Conservation (phyloP, 345 rosid genomes). For the Litchi chinensis region DNA sequence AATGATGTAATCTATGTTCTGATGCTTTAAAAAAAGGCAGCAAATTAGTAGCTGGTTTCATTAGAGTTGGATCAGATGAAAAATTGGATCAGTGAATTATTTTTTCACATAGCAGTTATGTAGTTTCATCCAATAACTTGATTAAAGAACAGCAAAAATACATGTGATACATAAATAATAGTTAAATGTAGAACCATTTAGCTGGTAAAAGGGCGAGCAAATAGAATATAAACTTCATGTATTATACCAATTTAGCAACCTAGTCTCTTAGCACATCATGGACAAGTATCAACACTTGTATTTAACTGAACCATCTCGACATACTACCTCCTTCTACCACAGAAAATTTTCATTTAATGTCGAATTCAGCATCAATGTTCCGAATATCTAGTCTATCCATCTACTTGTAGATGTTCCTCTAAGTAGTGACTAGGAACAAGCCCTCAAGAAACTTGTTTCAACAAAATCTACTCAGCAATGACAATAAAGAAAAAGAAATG, state of each 20-base stretch:
- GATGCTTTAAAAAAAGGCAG: background rate
- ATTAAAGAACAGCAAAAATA: background rate
- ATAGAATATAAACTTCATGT: background rate
- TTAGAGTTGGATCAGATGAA: background rate
- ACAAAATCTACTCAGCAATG: constrained; percentile 1
- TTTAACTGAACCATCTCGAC: background rate
- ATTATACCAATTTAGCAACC: background rate
- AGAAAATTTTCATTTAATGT: too few relatives aligned
- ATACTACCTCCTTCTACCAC: background rate
- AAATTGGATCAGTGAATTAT: background rate
- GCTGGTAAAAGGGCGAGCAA: background rate
- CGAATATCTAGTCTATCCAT: background rate
- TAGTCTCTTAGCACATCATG: background rate
- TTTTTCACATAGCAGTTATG: background rate
- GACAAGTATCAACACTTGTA: background rate
- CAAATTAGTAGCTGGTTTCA: background rate
- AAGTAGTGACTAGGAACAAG: background rate
- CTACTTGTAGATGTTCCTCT: background rate
- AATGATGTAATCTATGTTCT: background rate
- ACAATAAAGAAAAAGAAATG: background rate
- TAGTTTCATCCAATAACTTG: background rate
- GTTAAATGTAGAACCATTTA: background rate
- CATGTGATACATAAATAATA: background rate
- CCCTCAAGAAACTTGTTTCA: background rate
- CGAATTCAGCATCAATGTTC: background rate